Conservation (phyloP, 2,329 filamentous ascomycete genomes). For the Plenodomus lindquistii region DNA sequence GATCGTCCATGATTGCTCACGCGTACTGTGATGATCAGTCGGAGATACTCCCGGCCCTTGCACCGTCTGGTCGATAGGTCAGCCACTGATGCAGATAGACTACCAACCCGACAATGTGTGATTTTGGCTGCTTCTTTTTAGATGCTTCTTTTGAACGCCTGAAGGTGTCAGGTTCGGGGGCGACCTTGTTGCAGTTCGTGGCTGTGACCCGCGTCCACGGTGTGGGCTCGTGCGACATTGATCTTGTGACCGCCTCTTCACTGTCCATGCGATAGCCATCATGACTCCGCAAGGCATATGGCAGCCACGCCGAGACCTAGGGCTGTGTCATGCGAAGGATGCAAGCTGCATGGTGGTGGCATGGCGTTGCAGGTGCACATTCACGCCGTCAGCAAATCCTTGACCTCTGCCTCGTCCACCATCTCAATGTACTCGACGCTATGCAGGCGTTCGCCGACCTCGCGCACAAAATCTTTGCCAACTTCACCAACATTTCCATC, state of each 20-base stretch:
- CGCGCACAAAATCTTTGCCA: slow-evolving; percentile 46
- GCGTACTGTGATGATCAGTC: neutral
- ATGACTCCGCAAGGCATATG: neutral
- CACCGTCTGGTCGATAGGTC: neutral
- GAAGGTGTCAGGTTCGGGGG: neutral
- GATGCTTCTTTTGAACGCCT: neutral
- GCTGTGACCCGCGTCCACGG: neutral
- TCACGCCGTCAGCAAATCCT: neutral
- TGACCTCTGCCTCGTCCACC: slow-evolving; percentile 17
- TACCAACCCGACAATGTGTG: too few species aligned
- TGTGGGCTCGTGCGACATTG: neutral
- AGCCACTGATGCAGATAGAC: neutral
- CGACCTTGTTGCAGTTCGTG: neutral
- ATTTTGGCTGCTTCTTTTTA: too few species aligned
- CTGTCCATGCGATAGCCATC: neutral
- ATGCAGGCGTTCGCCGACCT: slow-evolving; percentile 37
- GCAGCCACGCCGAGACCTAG: neutral
- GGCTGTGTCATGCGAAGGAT: neutral
- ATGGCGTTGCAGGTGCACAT: neutral
- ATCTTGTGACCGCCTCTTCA: neutral
- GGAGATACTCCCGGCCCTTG: neutral
- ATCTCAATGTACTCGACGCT: slow-evolving; percentile 26
- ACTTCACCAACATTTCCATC: slow-evolving; percentile 45
- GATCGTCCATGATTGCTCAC: neutral
- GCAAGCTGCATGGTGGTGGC: neutral